Evolutionary conservation across 1,139 yeast species (phyloP), one percentile per base, ranked within the genome.

Genomic region (Pneumocystis wakefieldiae): DNA sequence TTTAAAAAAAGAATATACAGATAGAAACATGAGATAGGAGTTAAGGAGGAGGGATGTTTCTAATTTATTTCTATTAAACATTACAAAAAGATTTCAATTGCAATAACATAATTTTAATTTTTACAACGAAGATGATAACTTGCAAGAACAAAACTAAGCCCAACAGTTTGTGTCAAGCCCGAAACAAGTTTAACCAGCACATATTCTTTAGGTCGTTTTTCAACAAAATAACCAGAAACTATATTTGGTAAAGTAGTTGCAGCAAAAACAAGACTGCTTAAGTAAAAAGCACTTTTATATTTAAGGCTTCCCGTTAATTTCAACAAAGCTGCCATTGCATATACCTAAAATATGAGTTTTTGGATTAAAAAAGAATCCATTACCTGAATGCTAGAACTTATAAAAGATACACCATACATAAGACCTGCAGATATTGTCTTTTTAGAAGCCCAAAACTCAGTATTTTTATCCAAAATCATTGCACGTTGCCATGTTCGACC

Each of bases 101-200:
- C n/a, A 37, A 37, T 14, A 15, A 37, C n/a, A 37, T 37, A 37
- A 37, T 37, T 37, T 37, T 37, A 37, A 14, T 14, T 14, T 37
- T 37, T 37, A 37, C 15, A 37, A 37, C 39, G 39, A 37, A 12
- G 15, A 14, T 64, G 63, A 38, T 60, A 64, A 28, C 64, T 65
- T n/a, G 62, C 59, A 60, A 68, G 63, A 59, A 64, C 63, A 19
- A 64, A 59, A 19, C 79, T 71, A 61, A 77, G 71, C 29, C 80
- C 80, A 39, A 77, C 77, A 36, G 79, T 76, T 70, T 77, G 78
- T 59, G 77, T 68, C 48, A 76, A 66, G 57, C 75, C 71, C 28
- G 74, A 68, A 28, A 73, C 73, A 59, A 71, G 64, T 69, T 72
- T 71, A 63, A 76, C 74, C 61, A 73, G 67, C 38, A 76, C 67